Conservation (phyloP, 140 eudicot genomes). For the Ambrosia hybrid region DNA sequence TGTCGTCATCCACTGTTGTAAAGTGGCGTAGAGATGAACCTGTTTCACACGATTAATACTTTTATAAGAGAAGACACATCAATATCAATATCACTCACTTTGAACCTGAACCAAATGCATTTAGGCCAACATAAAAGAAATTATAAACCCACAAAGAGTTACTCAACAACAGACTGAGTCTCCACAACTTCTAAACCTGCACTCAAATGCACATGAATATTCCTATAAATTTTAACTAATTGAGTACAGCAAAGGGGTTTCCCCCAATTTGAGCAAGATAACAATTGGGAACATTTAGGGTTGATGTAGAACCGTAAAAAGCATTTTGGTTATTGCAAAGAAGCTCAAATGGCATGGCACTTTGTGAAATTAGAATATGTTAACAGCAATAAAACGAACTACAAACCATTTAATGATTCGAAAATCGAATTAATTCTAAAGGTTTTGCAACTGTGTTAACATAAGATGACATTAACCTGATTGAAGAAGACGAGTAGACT, state of each 20-base stretch:
- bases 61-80: too few relatives aligned
- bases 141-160: too few relatives aligned
- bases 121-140: too few relatives aligned
- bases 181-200: too few relatives aligned
- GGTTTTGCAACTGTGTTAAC: not conserved
- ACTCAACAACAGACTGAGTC: too few relatives aligned
- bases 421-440: slow-evolving; percentile 12
- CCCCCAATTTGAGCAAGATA: slow-evolving; percentile 24
- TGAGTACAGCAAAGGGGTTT: slow-evolving; percentile 34
- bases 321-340: slow-evolving; percentile 42
- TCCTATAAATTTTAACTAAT: slow-evolving; percentile 66
- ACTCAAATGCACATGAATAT: too few relatives aligned
- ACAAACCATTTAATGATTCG: not conserved
- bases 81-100: too few relatives aligned
- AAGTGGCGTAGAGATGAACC: too few relatives aligned
- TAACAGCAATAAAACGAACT: slow-evolving; percentile 16
- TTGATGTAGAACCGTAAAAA: slow-evolving; percentile 33
- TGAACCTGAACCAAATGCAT: too few relatives aligned
- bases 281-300: slow-evolving; percentile 51
- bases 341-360: slow-evolving; percentile 50
- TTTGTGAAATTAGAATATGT: slow-evolving; percentile 59
- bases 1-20: not conserved
- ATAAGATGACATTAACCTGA: slow-evolving; percentile 23
- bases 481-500: not conserved
- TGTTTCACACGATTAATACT: too few relatives aligned